Conservation (phyloP, 768 basidiomycete species). For the Ramaria rubella region DNA sequence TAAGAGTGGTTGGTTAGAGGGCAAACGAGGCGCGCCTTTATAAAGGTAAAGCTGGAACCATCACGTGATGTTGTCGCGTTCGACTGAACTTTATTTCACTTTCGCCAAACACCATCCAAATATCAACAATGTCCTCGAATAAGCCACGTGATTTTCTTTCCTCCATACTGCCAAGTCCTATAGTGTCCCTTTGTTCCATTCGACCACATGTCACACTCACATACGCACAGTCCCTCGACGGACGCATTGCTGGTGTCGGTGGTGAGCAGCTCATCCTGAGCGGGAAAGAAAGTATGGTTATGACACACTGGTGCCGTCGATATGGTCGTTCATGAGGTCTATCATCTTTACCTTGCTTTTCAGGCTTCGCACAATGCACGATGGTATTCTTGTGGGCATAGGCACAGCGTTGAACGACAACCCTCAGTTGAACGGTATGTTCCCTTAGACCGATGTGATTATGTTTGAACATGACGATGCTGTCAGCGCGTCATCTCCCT, state of each 20-base stretch:
- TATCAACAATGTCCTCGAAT: background rate
- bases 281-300: slow-evolving; percentile 78
- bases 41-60: background rate
- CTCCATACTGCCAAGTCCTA: slow-evolving; percentile 4
- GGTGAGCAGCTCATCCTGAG: slow-evolving; percentile 77
- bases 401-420: slow-evolving; percentile 88
- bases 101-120: slow-evolving; percentile 5
- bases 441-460: background rate
- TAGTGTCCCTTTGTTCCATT: slow-evolving; percentile 8
- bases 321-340: background rate
- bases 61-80: slow-evolving; percentile 8
- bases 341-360: slow-evolving; percentile 10
- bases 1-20: background rate
- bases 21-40: slow-evolving; percentile 4
- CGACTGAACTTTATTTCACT: slow-evolving; percentile 9
- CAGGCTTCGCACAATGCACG: slow-evolving; percentile 90
- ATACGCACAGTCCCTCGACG: slow-evolving; percentile 83
- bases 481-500: slow-evolving; percentile 20
- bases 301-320: slow-evolving; percentile 74
- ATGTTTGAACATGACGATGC: background rate
- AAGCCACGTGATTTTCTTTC: slow-evolving; percentile 6
- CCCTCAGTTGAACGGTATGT: slow-evolving; percentile 86
- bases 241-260: slow-evolving; percentile 71
- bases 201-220: slow-evolving; percentile 71
- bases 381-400: slow-evolving; percentile 86